Base-by-base conservation (phyloP, 345 rosid genomes). In the Eucalyptus fibrosa region DNA sequence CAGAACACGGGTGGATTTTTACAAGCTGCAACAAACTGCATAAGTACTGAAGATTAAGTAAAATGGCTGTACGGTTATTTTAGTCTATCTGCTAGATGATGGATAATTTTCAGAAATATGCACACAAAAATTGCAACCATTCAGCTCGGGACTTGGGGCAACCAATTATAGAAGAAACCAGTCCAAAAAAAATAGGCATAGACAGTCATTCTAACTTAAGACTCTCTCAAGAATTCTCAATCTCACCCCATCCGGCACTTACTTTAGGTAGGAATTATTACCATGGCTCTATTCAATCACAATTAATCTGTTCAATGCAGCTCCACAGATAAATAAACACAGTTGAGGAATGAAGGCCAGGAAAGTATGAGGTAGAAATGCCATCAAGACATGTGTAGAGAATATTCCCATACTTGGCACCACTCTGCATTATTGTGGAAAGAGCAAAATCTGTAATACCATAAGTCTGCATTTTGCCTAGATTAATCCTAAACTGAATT, bases 11-110 rank as follows among this genome's bases (percentile, higher is more conserved):
- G 95, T 56, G 95, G 94, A 87, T 92, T 96, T 92, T 95, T 96
- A 90, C 96, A 94, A 32, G 97, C 98, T 89, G 94, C 98, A 87
- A 96, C 92, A 87, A 95, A 94, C 96, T 96, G 95, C 91, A 92
- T 89, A 32, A 90, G 81, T 56, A 88, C 77, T 21, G n/a, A 49
- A 90, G 45, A 89, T 87, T 60, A 50, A 50, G 42, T 24, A 37
- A 50, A 50, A 49, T 55, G 87, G 42, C 37, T 86, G 85, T 56
- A 47, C 21, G 62, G 42, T 87, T 14, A 47, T 77, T 77, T 77
- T 37, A 77, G 83, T 77, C 83, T 77, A 37, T 77, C 45, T 37
- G 45, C 28, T 77, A 21, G 28, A 77, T 77, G 83, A 77, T 37
- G 83, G 47, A 37, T 77, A 37, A 19, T 21, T 37, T 40, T 37